Conservation (phyloP, 2,329 filamentous ascomycete genomes). For the Didymella pinodella region DNA sequence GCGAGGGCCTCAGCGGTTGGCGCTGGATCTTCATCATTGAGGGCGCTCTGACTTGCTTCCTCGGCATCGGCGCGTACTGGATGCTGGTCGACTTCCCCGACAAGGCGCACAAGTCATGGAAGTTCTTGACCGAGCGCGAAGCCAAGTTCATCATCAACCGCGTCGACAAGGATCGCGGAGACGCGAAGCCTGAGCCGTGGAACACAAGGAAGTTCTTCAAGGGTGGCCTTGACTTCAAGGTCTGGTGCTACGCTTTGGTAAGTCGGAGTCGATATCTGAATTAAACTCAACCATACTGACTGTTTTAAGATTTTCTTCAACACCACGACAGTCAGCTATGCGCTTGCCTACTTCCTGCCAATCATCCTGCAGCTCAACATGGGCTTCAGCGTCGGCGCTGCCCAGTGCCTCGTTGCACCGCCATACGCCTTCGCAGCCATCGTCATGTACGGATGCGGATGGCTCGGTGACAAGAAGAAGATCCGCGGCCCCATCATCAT, state of each 20-base stretch:
- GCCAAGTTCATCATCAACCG: conserved; percentile 59
- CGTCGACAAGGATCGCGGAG: conserved; percentile 62
- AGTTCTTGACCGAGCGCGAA: conserved; percentile 58
- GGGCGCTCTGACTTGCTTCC: conserved; percentile 51
- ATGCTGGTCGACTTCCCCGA: conserved; percentile 58
- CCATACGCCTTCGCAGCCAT: conserved; percentile 49
- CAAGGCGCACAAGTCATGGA: conserved; percentile 52
- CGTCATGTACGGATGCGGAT: conserved; percentile 63
- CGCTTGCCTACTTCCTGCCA: conserved; percentile 80
- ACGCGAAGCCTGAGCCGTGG: conserved; percentile 60
- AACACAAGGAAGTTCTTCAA: conserved; percentile 57
- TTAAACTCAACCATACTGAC: conserved; percentile 22
- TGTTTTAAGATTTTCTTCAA: conserved; percentile 60
- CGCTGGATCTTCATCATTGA: conserved; percentile 59
- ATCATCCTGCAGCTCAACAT: conserved; percentile 72
- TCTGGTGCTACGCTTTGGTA: conserved; percentile 62
- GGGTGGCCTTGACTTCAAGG: conserved; percentile 59
- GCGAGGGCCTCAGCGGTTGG: conserved; percentile 57
- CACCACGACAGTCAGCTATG: conserved; percentile 76
- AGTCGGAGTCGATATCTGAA: not conserved
- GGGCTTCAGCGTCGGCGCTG: conserved; percentile 68
- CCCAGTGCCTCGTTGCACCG: conserved; percentile 73
- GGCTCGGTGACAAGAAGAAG: conserved; percentile 71
- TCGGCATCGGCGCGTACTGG: conserved; percentile 54
- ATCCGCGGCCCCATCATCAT: conserved; percentile 71